Evolutionary conservation across 164 flowering plant genomes (phyloP), one percentile per base, ranked within the genome.

Genomic region (Hamamelis virginiana): DNA sequence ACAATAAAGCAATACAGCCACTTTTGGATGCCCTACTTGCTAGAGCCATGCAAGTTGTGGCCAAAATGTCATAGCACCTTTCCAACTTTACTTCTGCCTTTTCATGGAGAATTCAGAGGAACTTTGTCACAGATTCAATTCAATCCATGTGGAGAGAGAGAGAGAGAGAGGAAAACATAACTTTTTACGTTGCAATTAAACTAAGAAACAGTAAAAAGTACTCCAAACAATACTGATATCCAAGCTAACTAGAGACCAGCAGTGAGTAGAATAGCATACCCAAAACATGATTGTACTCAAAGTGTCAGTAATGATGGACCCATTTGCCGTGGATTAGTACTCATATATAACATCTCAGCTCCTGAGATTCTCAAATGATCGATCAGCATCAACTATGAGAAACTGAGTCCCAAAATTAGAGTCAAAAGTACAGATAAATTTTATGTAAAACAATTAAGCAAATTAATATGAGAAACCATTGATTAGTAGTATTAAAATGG

Each of bases 61-160:
- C 86, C 88, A 86, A 88, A 84, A 85, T 73, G 67, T 82, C 76
- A 71, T 78, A 75, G 51, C 75, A 74, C 55, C 75, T 80, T 82
- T 76, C 61, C 57, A 45, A 66, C 59, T 64, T 59, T 63, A 69
- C 48, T 62, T 52, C 67, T 62, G 62, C 58, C 68, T 63, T 68
- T 73, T 57, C 78, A 59, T 55, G 52, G 73, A 71, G 21, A 65
- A 26, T 68, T 72, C 22, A 56, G 19, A 47, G 52, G 52, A 56
- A 45, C 74, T 60, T 62, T 69, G 43, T 77, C 60, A 60, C 69
- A 59, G 58, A 45, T 47, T 51, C 46, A 66, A 44, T 46, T 60
- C 33, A 10, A 69, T 70, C 70, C 77, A 72, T 72, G 56, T 69
- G 66, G 53, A 45, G 9, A 16, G 44, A 43, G 16, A 19, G 19